These are phyloP conservation scores for Hippophae rhamnoides DNA, from an alignment of 306 rosid species.

Conservation along the genomic window DNA sequence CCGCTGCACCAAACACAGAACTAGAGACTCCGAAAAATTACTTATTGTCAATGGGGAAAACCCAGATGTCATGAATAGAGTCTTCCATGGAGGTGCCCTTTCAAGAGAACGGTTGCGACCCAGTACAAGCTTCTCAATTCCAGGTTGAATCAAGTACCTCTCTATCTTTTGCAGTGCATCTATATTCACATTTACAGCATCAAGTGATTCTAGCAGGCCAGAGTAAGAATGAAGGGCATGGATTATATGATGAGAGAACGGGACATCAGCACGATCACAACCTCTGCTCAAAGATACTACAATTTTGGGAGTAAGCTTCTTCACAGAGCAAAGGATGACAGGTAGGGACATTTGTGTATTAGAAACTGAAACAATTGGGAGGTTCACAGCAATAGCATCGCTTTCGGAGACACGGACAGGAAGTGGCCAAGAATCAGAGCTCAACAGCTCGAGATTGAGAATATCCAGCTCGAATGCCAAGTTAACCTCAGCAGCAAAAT, in stretches of 20 bases:
- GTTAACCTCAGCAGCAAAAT: slow-evolving; percentile 60
- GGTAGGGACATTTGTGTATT: slow-evolving; percentile 37
- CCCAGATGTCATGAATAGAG: slow-evolving; percentile 50
- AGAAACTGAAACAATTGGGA: slow-evolving; percentile 49
- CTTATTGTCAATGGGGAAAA: slow-evolving; percentile 68
- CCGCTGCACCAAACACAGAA: slow-evolving; percentile 77
- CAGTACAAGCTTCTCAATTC: slow-evolving; percentile 52
- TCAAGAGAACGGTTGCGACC: slow-evolving; percentile 36
- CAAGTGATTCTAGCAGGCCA: slow-evolving; percentile 61
- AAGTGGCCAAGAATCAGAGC: slow-evolving; percentile 55
- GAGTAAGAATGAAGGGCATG: slow-evolving; percentile 46
- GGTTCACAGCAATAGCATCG: slow-evolving; percentile 66
- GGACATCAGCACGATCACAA: slow-evolving; percentile 47
- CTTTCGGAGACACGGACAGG: slow-evolving; percentile 33
- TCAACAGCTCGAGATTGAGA: slow-evolving; percentile 44
- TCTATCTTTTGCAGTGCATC: slow-evolving; percentile 70
- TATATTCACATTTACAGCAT: slow-evolving; percentile 50
- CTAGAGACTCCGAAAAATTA: slow-evolving; percentile 79
- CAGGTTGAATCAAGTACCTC: slow-evolving; percentile 59
- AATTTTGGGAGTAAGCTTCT: slow-evolving; percentile 64
- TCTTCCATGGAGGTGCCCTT: slow-evolving; percentile 48
- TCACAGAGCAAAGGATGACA: slow-evolving; percentile 55
- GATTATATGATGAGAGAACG: slow-evolving; percentile 53
- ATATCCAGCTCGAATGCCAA: slow-evolving; percentile 61
- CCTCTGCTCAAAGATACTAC: slow-evolving; percentile 63